phyloP scores from a whole-genome alignment of 345 rosid genomes.

The Salix exigua region DNA sequence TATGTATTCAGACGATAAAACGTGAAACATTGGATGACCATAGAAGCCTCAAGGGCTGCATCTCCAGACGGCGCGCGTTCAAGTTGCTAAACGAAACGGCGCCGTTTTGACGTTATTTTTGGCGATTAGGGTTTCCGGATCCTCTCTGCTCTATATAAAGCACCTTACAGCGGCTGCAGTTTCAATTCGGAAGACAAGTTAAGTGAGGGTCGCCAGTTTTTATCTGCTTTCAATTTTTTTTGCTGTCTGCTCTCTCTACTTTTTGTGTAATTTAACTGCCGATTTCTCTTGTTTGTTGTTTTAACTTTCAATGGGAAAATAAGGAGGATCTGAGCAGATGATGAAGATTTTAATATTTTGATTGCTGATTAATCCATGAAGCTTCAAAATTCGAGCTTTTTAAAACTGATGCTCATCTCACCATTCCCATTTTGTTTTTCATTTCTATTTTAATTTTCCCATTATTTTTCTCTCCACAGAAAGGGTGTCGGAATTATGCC shows the following conservation, averaged over 20 bases:
- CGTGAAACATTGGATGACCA: no score
- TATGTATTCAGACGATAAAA: no score
- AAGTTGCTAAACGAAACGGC: neutral
- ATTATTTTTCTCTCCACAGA: neutral
- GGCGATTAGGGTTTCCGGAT: neutral
- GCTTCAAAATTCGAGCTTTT: constrained; percentile 60
- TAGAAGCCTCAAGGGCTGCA: no score
- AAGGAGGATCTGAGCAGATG: constrained; percentile 39
- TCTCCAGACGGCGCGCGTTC: neutral
- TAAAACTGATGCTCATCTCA: constrained; percentile 50
- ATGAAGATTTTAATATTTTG: constrained; percentile 28
- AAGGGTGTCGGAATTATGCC: neutral
- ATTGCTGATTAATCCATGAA: constrained; percentile 29
- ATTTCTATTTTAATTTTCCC: neutral
- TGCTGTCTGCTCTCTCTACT: no score
- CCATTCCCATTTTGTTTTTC: neutral
- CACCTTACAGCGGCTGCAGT: neutral
- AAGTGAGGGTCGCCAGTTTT: neutral
- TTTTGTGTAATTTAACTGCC: neutral
- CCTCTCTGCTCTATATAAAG: neutral
- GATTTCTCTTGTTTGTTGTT: neutral
- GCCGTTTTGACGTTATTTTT: neutral
- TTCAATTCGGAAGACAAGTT: no score
- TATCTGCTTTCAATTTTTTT: neutral
- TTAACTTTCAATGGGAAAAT: neutral